Percentiles rank a stretch among this genome's conserved stretches.
These are phyloP conservation scores for Botryosphaeria dothidea DNA, from an alignment of 2,329 filamentous ascomycete species.

Conservation along the genomic window DNA sequence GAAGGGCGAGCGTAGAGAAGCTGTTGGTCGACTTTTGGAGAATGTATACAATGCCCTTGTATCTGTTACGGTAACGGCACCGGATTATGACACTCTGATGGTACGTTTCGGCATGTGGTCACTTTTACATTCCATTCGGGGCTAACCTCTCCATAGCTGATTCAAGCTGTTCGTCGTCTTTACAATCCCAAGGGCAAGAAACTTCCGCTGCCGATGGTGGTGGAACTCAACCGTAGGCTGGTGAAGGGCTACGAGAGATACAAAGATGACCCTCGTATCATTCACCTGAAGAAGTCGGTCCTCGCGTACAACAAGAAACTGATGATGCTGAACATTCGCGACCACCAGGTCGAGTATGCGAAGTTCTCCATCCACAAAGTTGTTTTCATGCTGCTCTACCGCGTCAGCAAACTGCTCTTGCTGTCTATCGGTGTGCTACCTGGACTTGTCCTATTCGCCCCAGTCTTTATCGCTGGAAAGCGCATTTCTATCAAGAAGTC, in stretches of 20 bases:
- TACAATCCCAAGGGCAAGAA: slow-evolving; percentile 96
- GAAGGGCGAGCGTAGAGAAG: slow-evolving; percentile 78
- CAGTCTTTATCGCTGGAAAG: slow-evolving; percentile 40
- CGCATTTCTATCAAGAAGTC: slow-evolving; percentile 40
- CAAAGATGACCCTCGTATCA: slow-evolving; percentile 85
- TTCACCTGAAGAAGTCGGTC: slow-evolving; percentile 72
- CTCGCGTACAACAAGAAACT: slow-evolving; percentile 85
- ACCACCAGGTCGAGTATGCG: slow-evolving; percentile 93
- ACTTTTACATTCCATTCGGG: neutral
- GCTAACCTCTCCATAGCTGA: slow-evolving; percentile 57
- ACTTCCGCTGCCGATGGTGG: slow-evolving; percentile 84
- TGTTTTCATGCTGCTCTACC: slow-evolving; percentile 74
- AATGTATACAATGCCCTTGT: slow-evolving; percentile 82
- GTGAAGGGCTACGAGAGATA: slow-evolving; percentile 90
- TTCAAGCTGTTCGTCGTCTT: slow-evolving; percentile 87
- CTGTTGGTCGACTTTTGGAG: slow-evolving; percentile 82
- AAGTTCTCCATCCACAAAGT: slow-evolving; percentile 78
- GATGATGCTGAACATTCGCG: slow-evolving; percentile 80
- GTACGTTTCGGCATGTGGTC: slow-evolving; percentile 38
- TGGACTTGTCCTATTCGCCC: slow-evolving; percentile 79
- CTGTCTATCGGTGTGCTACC: slow-evolving; percentile 81
- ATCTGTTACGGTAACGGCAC: slow-evolving; percentile 86
- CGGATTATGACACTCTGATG: slow-evolving; percentile 96
- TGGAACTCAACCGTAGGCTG: slow-evolving; percentile 89
- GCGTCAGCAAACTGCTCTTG: slow-evolving; percentile 73